phyloP scores from a whole-genome alignment of 2,329 filamentous ascomycete species.

The Diaporthe ampelina region DNA sequence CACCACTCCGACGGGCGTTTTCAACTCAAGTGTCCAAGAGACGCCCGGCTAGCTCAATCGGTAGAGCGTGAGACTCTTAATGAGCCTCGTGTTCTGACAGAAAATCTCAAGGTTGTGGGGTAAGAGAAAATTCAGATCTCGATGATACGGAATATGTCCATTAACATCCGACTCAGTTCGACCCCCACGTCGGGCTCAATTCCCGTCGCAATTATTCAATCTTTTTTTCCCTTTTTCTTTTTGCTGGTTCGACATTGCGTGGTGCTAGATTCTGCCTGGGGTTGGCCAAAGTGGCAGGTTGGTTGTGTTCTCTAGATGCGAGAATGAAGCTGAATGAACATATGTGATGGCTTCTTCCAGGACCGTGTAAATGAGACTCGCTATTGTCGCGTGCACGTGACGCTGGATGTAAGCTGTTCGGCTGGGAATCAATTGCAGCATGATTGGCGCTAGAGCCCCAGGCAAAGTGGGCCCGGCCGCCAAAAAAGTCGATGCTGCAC shows the following conservation, averaged over 20 bases:
- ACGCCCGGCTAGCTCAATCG: conserved; percentile 75
- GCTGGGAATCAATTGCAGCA: conserved; percentile 36
- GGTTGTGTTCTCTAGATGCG: too few species aligned
- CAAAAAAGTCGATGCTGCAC: conserved; percentile 41
- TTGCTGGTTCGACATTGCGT: not conserved
- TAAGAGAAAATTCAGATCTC: conserved; percentile 26
- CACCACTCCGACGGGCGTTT: not conserved
- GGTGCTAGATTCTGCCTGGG: not conserved
- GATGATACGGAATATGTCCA: not conserved
- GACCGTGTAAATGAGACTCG: not conserved
- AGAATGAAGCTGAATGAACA: not conserved
- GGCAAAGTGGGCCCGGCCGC: conserved; percentile 37
- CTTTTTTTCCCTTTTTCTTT: conserved; percentile 23
- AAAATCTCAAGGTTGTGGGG: conserved; percentile 38
- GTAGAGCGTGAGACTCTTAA: conserved; percentile 82
- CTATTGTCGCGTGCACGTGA: conserved; percentile 28
- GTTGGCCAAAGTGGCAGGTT: not conserved
- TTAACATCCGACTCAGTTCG: conserved; percentile 41
- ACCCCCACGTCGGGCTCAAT: conserved; percentile 48
- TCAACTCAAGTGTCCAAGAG: conserved; percentile 34
- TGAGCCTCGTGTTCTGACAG: conserved; percentile 19
- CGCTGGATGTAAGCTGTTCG: not conserved
- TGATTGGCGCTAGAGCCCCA: conserved; percentile 37
- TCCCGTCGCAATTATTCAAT: conserved; percentile 41
- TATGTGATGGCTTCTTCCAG: conserved; percentile 1